Base-by-base conservation (phyloP, 1,284 basidiomycete species). In the Microbotryum silenes-acaulis region DNA sequence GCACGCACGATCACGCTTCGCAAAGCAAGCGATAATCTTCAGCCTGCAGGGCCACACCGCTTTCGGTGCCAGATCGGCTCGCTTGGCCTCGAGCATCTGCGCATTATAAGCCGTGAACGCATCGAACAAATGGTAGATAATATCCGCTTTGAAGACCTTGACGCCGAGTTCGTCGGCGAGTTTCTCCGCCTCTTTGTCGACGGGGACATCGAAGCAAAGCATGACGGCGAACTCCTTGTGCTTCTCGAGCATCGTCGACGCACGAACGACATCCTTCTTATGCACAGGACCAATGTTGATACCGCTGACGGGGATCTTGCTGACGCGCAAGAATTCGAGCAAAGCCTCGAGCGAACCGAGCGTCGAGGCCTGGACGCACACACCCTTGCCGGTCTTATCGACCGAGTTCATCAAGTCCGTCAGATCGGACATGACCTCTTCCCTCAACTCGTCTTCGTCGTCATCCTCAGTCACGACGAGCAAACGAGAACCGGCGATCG, bases 41-140 rank as follows among this genome's bases (percentile, higher is more conserved):
- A 99, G 82, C 63, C 90, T 83, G 75, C 91, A 94, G 0, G 96
- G 96, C 93, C 94, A 99, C 27, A 98, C 88, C 44, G 96, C 96
- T 70, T 89, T 88, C 18, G 90, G 90, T 1, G 93, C 91, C 1
- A 93, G 91, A 74, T 94, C 94, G 72, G 80, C 84, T 62, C 89
- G 83, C 77, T 92, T 93, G n/a, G 88, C 89, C 75, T 97, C 96
- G 67, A 82, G 81, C 60, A 98, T 91, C 77, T 93, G 89, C 63
- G 83, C 82, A 75, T 96, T 94, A 78, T 98, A 97, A n/a, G 86
- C 89, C 54, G 86, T 97, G 79, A 98, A 98, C 29, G 91, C 85
- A 74, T 98, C 96, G 76, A 98, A 97, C 61, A 99, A 79, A 76
- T 98, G 96, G 78, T 99, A 99, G 72, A 99, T 98, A 76, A 98